Evolutionary conservation across 2,329 filamentous ascomycete species (phyloP), one percentile per base, ranked within the genome.

Genomic region (Aspergillus piperis): DNA sequence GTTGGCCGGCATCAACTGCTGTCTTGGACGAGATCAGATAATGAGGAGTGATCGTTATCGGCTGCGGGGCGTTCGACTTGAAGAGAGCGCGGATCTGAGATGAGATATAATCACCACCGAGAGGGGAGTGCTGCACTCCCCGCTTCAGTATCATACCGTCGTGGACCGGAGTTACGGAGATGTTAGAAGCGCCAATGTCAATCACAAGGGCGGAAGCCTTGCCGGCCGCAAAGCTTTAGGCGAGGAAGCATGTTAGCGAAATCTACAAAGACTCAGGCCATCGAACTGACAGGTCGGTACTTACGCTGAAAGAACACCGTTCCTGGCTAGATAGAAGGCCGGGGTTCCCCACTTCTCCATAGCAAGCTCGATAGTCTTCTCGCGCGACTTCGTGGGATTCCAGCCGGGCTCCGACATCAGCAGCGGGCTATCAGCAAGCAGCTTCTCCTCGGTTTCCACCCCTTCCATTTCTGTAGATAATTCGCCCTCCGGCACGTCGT

Each of bases 271-370:
- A 56, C 25, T 19, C 25, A 27, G 15, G 10, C 13, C 25, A 27
- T 8, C 8, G 17, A 7, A 17, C 15, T 50, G n/a, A 13, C n/a
- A 19, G 38, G 21, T 11, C 47, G 27, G 11, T 58, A 80, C 81
- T 61, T 79, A 84, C 78, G 93, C 90, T 57, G 94, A 88, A 73
- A 97, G 85, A 47, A 97, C 93, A 25, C 94, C 92, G 56, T 88
- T 96, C 71, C 91, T 88, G 64, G 91, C 91, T 62, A 98, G 82
- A 84, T 94, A 99, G 77, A 97, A 98, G 5, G 95, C 95, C 17
- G 95, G 95, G 58, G 90, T 90, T 27, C 92, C 93, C 92, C 95
- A 99, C 72, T 88, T 91, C 82, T 99, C 95, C 89, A 99, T 97
- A 61, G 92, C 92, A 64, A 98, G 88, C 80, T 99, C 95, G 70